Evolutionary conservation across 345 rosid genomes (phyloP).

Genomic region (Pugionium cornutum): DNA sequence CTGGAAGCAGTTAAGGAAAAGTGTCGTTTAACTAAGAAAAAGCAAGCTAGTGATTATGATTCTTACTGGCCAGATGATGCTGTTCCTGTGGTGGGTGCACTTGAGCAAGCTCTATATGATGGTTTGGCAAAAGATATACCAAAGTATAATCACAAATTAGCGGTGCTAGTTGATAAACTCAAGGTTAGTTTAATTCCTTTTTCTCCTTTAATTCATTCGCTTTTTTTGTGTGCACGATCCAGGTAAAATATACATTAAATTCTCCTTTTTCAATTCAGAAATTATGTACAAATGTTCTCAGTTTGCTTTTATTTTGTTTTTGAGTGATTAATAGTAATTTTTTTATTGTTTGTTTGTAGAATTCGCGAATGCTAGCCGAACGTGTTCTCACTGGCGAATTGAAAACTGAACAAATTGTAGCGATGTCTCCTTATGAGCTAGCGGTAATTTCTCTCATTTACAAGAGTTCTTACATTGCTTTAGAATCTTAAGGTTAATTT

Average conservation of each 20-base stretch:
- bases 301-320: background rate
- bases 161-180: slow-evolving; percentile 60
- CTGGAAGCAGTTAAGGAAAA: slow-evolving; percentile 57
- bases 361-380: slow-evolving; percentile 48
- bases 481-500: background rate
- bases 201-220: background rate
- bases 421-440: background rate
- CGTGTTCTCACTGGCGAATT: slow-evolving; percentile 68
- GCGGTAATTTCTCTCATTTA: slow-evolving; percentile 11
- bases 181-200: slow-evolving; percentile 47
- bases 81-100: slow-evolving; percentile 53
- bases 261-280: background rate
- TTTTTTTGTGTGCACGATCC: background rate
- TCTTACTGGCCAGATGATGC: slow-evolving; percentile 72
- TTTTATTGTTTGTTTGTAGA: slow-evolving; percentile 39
- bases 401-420: slow-evolving; percentile 41
- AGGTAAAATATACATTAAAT: too few species aligned
- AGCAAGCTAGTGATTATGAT: slow-evolving; percentile 17
- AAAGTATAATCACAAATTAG: slow-evolving; percentile 69
- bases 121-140: slow-evolving; percentile 57
- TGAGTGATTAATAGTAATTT: background rate
- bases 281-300: background rate
- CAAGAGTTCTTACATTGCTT: background rate
- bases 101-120: slow-evolving; percentile 69
- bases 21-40: slow-evolving; percentile 47